Evolutionary conservation across 306 rosid species (phyloP).

Genomic region (Albizia julibrissin): DNA sequence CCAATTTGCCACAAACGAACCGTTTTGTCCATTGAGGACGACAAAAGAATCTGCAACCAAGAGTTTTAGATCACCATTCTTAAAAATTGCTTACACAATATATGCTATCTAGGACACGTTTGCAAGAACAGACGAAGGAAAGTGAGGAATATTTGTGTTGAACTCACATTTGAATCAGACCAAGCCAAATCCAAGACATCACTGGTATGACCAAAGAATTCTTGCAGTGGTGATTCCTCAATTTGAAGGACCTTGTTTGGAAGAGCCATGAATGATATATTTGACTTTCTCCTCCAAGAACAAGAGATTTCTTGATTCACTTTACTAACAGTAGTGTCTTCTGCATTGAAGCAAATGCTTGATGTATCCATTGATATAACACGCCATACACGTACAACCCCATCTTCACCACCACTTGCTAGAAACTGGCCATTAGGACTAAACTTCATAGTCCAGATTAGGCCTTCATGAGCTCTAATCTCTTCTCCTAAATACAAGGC

Average conservation of each 20-base stretch:
- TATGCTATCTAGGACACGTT: not conserved
- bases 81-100: slow-evolving; percentile 1
- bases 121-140: not conserved
- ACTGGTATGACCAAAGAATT: slow-evolving; percentile 62
- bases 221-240: slow-evolving; percentile 65
- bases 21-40: slow-evolving; percentile 72
- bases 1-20: slow-evolving; percentile 74
- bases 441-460: slow-evolving; percentile 74
- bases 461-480: slow-evolving; percentile 64
- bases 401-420: slow-evolving; percentile 87
- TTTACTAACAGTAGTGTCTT: slow-evolving; percentile 27
- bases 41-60: slow-evolving; percentile 59
- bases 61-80: slow-evolving; percentile 23
- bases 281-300: slow-evolving; percentile 33
- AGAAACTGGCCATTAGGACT: slow-evolving; percentile 70
- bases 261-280: slow-evolving; percentile 46
- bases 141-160: not conserved
- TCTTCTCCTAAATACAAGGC: slow-evolving; percentile 59
- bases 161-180: slow-evolving; percentile 75
- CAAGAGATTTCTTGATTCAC: slow-evolving; percentile 37
- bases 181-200: slow-evolving; percentile 82
- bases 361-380: slow-evolving; percentile 46
- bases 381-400: slow-evolving; percentile 68
- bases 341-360: slow-evolving; percentile 25
- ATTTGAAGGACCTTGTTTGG: slow-evolving; percentile 61